phyloP scores from a whole-genome alignment of 2,329 filamentous ascomycete species.

The Teratosphaeria destructans region DNA sequence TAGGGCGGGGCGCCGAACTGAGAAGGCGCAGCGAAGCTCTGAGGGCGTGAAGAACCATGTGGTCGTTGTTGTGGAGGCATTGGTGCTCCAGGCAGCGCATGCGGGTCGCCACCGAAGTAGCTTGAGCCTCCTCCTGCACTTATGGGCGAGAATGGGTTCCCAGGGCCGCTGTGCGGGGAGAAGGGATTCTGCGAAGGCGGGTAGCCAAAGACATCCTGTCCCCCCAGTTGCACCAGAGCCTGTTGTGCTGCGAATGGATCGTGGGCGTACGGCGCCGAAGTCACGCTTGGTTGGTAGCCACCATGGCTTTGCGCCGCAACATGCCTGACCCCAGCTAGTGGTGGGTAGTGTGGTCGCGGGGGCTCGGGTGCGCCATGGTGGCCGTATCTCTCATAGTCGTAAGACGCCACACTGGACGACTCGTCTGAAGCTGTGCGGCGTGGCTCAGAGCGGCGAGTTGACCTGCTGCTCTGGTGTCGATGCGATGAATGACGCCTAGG shows the following conservation, averaged over 20 bases:
- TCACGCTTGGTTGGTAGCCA: slow-evolving; percentile 24
- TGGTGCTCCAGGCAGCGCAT: slow-evolving; percentile 8
- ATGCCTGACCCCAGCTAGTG: slow-evolving; percentile 19
- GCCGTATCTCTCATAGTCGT: slow-evolving; percentile 36
- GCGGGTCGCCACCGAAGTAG: slow-evolving; percentile 27
- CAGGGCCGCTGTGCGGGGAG: slow-evolving; percentile 17
- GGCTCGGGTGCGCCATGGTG: slow-evolving; percentile 26
- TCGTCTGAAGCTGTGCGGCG: slow-evolving; percentile 25
- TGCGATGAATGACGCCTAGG: slow-evolving; percentile 16
- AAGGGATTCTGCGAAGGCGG: slow-evolving; percentile 28
- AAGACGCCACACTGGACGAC: slow-evolving; percentile 32
- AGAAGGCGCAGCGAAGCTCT: slow-evolving; percentile 21
- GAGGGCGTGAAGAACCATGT: slow-evolving; percentile 15
- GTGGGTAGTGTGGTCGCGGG: slow-evolving; percentile 24
- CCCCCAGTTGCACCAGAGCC: slow-evolving; percentile 17
- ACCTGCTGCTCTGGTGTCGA: slow-evolving; percentile 12
- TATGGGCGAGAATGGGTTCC: slow-evolving; percentile 24
- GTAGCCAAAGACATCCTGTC: slow-evolving; percentile 29
- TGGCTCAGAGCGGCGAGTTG: slow-evolving; percentile 16
- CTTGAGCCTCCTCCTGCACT: slow-evolving; percentile 14
- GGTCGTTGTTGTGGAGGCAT: slow-evolving; percentile 13
- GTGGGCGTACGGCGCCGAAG: slow-evolving; percentile 11
- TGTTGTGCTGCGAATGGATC: slow-evolving; percentile 18
- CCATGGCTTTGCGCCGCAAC: slow-evolving; percentile 20
- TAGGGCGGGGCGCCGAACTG: slow-evolving; percentile 6